A percentile compares a stretch with the other conserved stretches of the same genome.
phyloP scores from a whole-genome alignment of 225 moss, liverwort and hornwort species.

The Pleurozium schreberi region DNA sequence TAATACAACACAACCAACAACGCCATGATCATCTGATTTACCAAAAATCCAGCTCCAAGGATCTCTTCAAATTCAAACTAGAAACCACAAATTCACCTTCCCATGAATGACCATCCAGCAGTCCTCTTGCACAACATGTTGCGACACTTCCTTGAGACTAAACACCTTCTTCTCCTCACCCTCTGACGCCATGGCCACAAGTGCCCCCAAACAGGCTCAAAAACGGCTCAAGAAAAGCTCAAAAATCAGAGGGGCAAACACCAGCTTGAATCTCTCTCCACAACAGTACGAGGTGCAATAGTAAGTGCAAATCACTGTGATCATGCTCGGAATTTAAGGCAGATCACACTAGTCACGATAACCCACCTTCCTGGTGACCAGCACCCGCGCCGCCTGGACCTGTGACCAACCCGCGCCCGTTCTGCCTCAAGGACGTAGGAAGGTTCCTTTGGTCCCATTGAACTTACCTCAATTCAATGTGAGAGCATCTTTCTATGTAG shows the following conservation, averaged over 20 bases:
- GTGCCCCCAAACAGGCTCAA: neutral
- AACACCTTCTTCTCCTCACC: conserved; percentile 26
- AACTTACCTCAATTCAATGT: neutral
- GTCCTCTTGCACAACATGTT: conserved; percentile 31
- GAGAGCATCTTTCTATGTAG: no score
- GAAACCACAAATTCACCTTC: conserved; percentile 12
- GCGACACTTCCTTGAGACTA: conserved; percentile 20
- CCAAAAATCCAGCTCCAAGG: neutral
- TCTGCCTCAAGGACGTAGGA: neutral
- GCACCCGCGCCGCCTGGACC: neutral
- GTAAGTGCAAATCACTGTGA: neutral
- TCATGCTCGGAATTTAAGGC: neutral
- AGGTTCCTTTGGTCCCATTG: neutral
- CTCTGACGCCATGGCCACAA: conserved; percentile 16
- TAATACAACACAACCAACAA: neutral
- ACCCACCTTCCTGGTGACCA: neutral
- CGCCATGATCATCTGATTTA: neutral
- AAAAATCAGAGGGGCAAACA: neutral
- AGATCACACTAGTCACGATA: no score
- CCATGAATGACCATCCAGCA: conserved; percentile 58
- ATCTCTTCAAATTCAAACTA: neutral
- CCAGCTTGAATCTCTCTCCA: neutral
- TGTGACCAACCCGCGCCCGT: neutral
- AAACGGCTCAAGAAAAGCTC: neutral
- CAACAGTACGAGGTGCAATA: neutral